Evolutionary conservation across 2,329 filamentous ascomycete genomes (phyloP).

Genomic region (Calonectria pseudoturangicola): DNA sequence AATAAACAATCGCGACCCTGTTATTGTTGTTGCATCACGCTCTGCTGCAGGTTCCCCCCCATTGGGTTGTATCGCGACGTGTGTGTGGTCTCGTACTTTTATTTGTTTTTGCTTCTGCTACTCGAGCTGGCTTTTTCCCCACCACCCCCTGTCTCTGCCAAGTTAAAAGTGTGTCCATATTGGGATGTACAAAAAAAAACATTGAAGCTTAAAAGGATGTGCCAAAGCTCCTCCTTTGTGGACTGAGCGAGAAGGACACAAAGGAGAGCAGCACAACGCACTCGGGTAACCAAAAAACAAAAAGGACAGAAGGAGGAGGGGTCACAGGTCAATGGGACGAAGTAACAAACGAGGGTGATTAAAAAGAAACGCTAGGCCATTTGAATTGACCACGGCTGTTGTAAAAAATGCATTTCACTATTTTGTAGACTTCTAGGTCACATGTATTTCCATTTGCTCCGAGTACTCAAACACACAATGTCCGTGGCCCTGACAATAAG

Average conservation of each 20-base stretch:
- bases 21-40: too few relatives aligned
- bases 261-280: neutral
- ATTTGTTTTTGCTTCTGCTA: too few relatives aligned
- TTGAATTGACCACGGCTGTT: slow-evolving; percentile 17
- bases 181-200: neutral
- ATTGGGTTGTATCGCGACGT: too few relatives aligned
- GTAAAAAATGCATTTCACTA: slow-evolving; percentile 26
- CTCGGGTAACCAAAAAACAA: neutral
- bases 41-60: too few relatives aligned
- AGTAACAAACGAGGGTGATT: neutral
- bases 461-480: slow-evolving; percentile 49
- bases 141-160: neutral
- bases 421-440: slow-evolving; percentile 38
- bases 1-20: too few relatives aligned
- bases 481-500: slow-evolving; percentile 50
- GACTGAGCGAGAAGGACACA: neutral
- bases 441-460: slow-evolving; percentile 40
- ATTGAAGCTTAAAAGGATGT: neutral
- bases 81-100: too few relatives aligned
- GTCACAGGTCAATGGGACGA: neutral
- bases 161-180: slow-evolving; percentile 8
- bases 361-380: slow-evolving; percentile 28
- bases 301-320: neutral
- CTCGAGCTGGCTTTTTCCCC: too few relatives aligned
- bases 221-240: neutral